Evolutionary conservation across 441 rosid species (phyloP), one percentile per base, ranked within the genome.

Genomic region (Capsella rubella): DNA sequence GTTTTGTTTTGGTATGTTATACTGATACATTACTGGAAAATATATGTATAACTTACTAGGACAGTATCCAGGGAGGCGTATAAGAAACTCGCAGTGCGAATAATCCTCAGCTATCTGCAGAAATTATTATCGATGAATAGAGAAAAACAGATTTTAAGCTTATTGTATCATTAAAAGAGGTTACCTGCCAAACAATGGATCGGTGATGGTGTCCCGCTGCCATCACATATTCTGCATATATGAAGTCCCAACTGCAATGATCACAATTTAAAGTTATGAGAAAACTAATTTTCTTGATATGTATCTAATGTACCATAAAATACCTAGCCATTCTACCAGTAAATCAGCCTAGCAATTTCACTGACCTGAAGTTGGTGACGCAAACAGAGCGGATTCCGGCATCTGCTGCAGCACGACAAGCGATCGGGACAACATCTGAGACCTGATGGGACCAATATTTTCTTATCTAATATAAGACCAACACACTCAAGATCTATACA

Each of bases 31-130:
- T 13, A 53, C 54, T 14, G 47, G 27, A 47, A 21, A 12, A 49
- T 65, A 55, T 54, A 4, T 15, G 50, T 21, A 69, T 7, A 55
- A 73, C 94, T 73, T 86, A 95, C 97, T 95, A 71, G 99, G 99
- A 78, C 99, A 95, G 80, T 92, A 87, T 78, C 97, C 99, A 4
- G 99, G 99, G 6, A 95, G 93, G 61, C 97, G 97, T 79, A 92
- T 87, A 32, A 92, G 81, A 77, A 90, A 88, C 73, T 92, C 99
- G 64, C 94, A 90, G 70, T 87, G 91, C 35, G 97, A 95, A 77
- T 95, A 95, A 80, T 92, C 99, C 81, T 94, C 97, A 2, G 99
- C 97, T 69, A 95, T 95, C 99, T 95, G 91, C 12, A 64, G 69
- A 5, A 68, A 7, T 16, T 5, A 59, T 9, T 31, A 71, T 40